Percentiles rank a stretch among this genome's conserved stretches.
Evolutionary conservation across 331 rosid species (phyloP).

Genomic region (Telfairia occidentalis): DNA sequence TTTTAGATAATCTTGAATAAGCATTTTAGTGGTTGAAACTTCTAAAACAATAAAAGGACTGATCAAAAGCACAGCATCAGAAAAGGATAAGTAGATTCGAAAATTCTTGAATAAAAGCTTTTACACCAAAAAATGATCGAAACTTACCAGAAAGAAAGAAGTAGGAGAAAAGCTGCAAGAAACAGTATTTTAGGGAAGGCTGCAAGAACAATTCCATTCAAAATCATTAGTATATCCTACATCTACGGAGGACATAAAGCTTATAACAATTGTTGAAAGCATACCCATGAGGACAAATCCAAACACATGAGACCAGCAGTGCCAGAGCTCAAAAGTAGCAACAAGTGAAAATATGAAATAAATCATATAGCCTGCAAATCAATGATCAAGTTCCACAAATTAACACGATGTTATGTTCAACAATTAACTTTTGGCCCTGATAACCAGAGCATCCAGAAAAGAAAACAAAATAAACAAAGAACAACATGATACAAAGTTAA

Average conservation of each 20-base stretch:
- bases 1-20: too few species aligned
- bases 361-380: conserved; percentile 48
- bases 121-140: not conserved
- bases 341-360: conserved; percentile 39
- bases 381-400: conserved; percentile 11
- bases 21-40: not conserved
- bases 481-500: not conserved
- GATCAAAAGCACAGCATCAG: not conserved
- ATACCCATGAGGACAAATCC: conserved; percentile 62
- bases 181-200: conserved; percentile 54
- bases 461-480: not conserved
- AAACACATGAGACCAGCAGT: conserved; percentile 42
- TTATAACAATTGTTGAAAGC: conserved; percentile 10
- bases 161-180: conserved; percentile 50
- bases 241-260: not conserved
- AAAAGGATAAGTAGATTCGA: not conserved
- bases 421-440: not conserved
- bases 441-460: not conserved
- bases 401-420: not conserved
- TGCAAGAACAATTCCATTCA: conserved; percentile 29
- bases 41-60: not conserved
- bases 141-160: conserved; percentile 64
- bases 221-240: conserved; percentile 9
- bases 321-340: conserved; percentile 46
- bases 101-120: not conserved